Evolutionary conservation across 2,329 filamentous ascomycete species (phyloP).

Genomic region (Talaromyces sp.): DNA sequence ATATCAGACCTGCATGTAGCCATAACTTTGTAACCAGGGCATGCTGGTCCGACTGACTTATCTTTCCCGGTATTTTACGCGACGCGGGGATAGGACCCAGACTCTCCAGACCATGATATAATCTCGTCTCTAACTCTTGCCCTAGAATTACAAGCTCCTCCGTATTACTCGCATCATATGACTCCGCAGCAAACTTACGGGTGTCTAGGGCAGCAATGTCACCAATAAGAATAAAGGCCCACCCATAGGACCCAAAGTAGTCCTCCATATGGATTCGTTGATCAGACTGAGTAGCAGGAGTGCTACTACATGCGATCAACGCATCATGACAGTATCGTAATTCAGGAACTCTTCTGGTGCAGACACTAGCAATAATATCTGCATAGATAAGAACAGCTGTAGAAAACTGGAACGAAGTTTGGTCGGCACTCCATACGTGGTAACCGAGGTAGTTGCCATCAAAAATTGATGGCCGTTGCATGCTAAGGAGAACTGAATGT

Average conservation of each 20-base stretch:
- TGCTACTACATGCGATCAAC: neutral
- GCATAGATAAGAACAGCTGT: neutral
- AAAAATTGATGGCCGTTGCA: neutral
- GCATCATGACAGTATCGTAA: neutral
- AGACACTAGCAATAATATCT: neutral
- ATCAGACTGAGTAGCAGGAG: neutral
- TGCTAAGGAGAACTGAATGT: neutral
- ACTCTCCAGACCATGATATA: neutral
- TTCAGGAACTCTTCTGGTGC: neutral
- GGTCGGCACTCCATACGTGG: neutral
- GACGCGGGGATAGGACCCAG: neutral
- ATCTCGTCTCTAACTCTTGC: neutral
- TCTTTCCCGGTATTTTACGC: neutral
- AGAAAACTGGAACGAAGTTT: conserved; percentile 3
- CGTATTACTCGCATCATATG: neutral
- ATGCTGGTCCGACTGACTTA: neutral
- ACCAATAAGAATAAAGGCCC: neutral
- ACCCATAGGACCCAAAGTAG: neutral
- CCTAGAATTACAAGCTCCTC: neutral
- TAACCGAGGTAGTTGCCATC: neutral
- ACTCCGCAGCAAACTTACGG: neutral
- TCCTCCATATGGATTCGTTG: neutral
- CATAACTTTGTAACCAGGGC: neutral
- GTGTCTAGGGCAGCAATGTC: neutral
- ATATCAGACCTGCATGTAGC: neutral